Conservation (phyloP, 495 filamentous ascomycete species). For the Xylaria intraflava region DNA sequence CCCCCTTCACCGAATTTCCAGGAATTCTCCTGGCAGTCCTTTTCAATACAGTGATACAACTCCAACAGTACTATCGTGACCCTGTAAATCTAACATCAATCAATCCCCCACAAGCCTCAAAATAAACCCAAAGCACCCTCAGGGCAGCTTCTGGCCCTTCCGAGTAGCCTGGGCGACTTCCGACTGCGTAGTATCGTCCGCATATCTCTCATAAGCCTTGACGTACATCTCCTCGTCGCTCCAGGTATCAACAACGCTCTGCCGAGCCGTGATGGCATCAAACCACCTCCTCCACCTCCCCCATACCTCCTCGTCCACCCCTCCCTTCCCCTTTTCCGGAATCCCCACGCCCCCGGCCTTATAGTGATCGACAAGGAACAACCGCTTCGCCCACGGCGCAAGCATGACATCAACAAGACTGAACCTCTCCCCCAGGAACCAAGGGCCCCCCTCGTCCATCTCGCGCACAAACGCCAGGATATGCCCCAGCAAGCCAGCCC, state of each 20-base stretch:
- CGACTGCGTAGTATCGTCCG: conserved; percentile 63
- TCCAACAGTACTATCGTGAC: too few relatives aligned
- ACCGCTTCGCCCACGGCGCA: conserved; percentile 59
- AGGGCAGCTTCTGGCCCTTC: conserved; percentile 56
- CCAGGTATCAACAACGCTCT: conserved; percentile 55
- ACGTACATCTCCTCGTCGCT: conserved; percentile 57
- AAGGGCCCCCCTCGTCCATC: conserved; percentile 53
- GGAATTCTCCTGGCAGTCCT: too few relatives aligned
- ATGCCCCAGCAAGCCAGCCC: conserved; percentile 43
- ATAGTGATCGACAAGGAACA: conserved; percentile 66
- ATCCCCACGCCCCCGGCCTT: conserved; percentile 56
- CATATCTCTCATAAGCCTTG: conserved; percentile 62
- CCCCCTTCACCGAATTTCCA: too few relatives aligned
- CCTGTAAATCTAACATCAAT: too few relatives aligned
- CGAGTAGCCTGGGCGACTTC: conserved; percentile 63
- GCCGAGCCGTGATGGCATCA: conserved; percentile 44
- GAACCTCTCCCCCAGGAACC: conserved; percentile 54
- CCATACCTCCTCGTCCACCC: conserved; percentile 47
- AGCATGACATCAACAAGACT: conserved; percentile 57
- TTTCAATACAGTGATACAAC: too few relatives aligned
- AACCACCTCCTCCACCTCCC: conserved; percentile 56
- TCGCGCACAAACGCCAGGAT: conserved; percentile 52
- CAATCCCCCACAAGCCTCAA: too few relatives aligned
- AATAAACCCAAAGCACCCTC: conserved; percentile 9
- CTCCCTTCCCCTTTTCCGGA: conserved; percentile 29